These are phyloP conservation scores for Aspergillus terreus DNA, from an alignment of 2,329 filamentous ascomycete genomes.

Conservation along the genomic window DNA sequence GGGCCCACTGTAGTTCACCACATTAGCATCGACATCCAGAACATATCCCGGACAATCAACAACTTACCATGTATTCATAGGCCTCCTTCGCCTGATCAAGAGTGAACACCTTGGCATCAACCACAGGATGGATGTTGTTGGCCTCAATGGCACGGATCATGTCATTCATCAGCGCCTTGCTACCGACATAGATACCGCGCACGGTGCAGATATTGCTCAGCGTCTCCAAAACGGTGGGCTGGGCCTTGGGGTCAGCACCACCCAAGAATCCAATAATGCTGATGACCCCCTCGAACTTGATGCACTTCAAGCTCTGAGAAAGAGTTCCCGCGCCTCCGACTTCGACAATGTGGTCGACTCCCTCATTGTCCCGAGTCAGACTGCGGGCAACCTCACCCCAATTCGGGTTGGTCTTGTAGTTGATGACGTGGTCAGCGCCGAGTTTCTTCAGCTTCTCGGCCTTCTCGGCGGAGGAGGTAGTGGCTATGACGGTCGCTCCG, in stretches of 20 bases:
- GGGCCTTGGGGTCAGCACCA: slow-evolving; percentile 42
- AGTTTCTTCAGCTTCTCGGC: slow-evolving; percentile 50
- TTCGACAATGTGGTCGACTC: slow-evolving; percentile 63
- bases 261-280: slow-evolving; percentile 58
- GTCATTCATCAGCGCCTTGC: slow-evolving; percentile 54
- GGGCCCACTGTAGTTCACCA: slow-evolving; percentile 34
- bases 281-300: slow-evolving; percentile 54
- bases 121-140: slow-evolving; percentile 56
- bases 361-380: slow-evolving; percentile 47
- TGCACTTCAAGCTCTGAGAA: slow-evolving; percentile 51
- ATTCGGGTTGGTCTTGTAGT: slow-evolving; percentile 56
- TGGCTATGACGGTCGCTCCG: slow-evolving; percentile 56
- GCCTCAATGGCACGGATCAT: slow-evolving; percentile 58
- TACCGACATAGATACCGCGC: slow-evolving; percentile 56
- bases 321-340: slow-evolving; percentile 64
- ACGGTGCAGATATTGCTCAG: slow-evolving; percentile 53
- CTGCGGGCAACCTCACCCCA: slow-evolving; percentile 59
- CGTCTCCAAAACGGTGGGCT: slow-evolving; percentile 52
- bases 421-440: slow-evolving; percentile 58
- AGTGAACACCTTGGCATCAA: slow-evolving; percentile 56
- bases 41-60: not conserved
- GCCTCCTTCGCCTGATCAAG: slow-evolving; percentile 52
- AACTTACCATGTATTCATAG: slow-evolving; percentile 50
- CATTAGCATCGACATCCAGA: slow-evolving; percentile 16
- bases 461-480: slow-evolving; percentile 56